Percentiles rank a stretch among this genome's conserved stretches.
Evolutionary conservation across 1,284 basidiomycete species (phyloP).

Genomic region (Austroboletus niveus): DNA sequence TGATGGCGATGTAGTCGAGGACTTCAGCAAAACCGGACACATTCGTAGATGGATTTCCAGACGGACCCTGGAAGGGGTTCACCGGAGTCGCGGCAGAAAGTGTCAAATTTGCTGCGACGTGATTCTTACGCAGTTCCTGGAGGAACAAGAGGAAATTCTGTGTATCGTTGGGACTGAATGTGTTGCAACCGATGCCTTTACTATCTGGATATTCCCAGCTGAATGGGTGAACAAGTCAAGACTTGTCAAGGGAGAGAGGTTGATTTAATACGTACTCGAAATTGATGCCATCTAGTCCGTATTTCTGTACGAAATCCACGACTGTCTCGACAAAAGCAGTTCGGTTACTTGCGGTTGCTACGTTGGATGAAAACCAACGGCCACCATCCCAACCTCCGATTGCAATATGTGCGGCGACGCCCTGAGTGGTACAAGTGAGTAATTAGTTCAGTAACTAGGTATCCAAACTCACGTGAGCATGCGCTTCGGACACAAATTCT

Average conservation of each 20-base stretch:
- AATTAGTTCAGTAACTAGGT: background rate
- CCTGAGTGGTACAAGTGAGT: conserved; percentile 31
- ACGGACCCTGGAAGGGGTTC: conserved; percentile 51
- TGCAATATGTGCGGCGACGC: conserved; percentile 67
- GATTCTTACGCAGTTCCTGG: conserved; percentile 41
- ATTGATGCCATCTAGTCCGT: conserved; percentile 34
- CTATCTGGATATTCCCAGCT: conserved; percentile 54
- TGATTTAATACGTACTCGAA: conserved; percentile 21
- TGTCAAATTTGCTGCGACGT: conserved; percentile 42
- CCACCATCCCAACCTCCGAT: conserved; percentile 83
- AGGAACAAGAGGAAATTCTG: conserved; percentile 47
- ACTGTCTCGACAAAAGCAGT: conserved; percentile 70
- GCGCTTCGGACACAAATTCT: conserved; percentile 51
- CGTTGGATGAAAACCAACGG: conserved; percentile 68
- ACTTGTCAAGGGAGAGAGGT: background rate
- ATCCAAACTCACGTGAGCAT: conserved; percentile 37
- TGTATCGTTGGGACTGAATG: conserved; percentile 42
- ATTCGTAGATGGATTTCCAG: conserved; percentile 52
- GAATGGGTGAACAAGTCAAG: conserved; percentile 4
- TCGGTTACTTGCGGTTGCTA: conserved; percentile 56
- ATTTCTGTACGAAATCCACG: conserved; percentile 53
- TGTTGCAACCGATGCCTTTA: conserved; percentile 46
- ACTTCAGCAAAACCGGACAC: conserved; percentile 41
- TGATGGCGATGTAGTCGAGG: conserved; percentile 68
- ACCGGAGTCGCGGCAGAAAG: conserved; percentile 60